Base-by-base conservation (phyloP, 768 basidiomycete genomes). In the Hygrophorus pudorinus region DNA sequence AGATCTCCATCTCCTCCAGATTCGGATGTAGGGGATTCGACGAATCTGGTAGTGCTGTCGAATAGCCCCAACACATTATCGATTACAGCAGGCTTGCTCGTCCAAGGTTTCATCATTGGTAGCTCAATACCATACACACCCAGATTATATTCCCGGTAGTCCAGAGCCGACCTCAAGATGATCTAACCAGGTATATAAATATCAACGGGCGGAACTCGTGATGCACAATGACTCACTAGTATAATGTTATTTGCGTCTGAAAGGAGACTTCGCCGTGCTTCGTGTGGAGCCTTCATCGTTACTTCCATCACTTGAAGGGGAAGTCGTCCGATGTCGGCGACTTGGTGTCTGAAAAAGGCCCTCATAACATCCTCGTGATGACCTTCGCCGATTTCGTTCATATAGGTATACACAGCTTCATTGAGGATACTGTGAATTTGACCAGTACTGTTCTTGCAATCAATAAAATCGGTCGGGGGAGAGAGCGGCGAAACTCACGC, bases 21-120 rank as follows among this genome's bases (percentile, higher is more conserved):
- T 13, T 62, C 60, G 2, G 58, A 49, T 4, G 59, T 51, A 13
- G 63, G 52, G 4, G 63, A 50, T 37, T 79, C 75, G 6, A 76
- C 56, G 5, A 68, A 60, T 45, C 66, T 68, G 5, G 76, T 75
- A 1, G 78, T 80, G 1, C 70, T 57, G 37, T 82, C 77, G 52
- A 93, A 91, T n/a, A 94, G 68, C 37, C 71, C 70, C 18, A 81
- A 68, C 4, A 85, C 60, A 7, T 77, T 70, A 34, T 90, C 84
- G 42, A 94, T 76, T 12, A 87, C 60, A 0, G 65, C 56, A 2
- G 79, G 67, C 37, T 70, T 70, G 54, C 88, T 87, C 13, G 90
- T 89, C 94, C 93, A 98, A 0, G 86, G 80, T 48, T 80, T 73
- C 50, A 73, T 70, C 74, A 78, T 77, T 4, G 75, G 82, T 16